Conservation (phyloP, 2,329 filamentous ascomycete species). For the Boeremia lycopersici region DNA sequence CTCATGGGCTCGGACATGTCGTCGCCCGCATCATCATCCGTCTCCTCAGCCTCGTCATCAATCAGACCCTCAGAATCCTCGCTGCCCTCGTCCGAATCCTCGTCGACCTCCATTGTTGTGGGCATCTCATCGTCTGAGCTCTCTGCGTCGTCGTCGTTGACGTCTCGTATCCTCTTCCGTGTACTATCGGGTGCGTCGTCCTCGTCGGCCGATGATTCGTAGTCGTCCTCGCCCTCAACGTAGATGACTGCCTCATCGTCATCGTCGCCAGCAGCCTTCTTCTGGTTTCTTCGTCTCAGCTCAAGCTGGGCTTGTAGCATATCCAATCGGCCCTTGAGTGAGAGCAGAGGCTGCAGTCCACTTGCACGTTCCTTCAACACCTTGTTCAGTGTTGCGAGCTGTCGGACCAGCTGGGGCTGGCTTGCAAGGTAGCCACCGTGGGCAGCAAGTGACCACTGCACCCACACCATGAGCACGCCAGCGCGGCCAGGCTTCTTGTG, state of each 20-base stretch:
- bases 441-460: constrained; percentile 90
- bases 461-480: constrained; percentile 89
- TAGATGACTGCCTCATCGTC: constrained; percentile 79
- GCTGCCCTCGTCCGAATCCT: constrained; percentile 59
- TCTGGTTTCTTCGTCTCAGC: constrained; percentile 73
- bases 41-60: constrained; percentile 60
- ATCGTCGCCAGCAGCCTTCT: constrained; percentile 60
- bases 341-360: constrained; percentile 79
- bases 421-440: constrained; percentile 91
- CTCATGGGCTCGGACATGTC: constrained; percentile 55
- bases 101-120: constrained; percentile 55
- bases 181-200: constrained; percentile 18
- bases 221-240: constrained; percentile 78
- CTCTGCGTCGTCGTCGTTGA: constrained; percentile 39
- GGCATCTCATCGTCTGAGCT: constrained; percentile 63
- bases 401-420: constrained; percentile 80
- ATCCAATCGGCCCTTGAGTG: constrained; percentile 93
- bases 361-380: constrained; percentile 86
- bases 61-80: constrained; percentile 60
- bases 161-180: constrained; percentile 34
- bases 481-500: constrained; percentile 87
- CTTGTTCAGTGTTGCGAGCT: constrained; percentile 78
- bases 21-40: constrained; percentile 53
- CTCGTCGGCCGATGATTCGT: constrained; percentile 56
- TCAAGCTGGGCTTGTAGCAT: constrained; percentile 91